A percentile compares a stretch with the other conserved stretches of the same genome.
phyloP scores from a whole-genome alignment of 345 rosid genomes.

The Sisymbrium altissimum region DNA sequence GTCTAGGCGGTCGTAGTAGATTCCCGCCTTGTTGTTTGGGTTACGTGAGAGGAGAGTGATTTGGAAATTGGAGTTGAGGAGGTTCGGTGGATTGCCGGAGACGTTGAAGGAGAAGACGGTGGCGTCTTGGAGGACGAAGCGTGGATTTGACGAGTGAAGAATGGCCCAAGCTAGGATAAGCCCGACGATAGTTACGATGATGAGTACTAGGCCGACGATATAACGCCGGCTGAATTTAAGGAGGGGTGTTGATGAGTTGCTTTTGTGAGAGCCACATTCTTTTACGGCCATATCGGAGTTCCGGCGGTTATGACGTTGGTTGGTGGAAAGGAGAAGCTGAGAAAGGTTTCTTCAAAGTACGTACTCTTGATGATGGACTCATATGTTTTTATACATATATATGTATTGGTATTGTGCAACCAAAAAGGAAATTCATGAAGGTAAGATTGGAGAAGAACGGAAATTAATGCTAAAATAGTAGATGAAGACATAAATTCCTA shows the following conservation, averaged over 20 bases:
- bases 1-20: slow-evolving; percentile 47
- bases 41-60: slow-evolving; percentile 63
- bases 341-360: not conserved
- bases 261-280: slow-evolving; percentile 42
- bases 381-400: not conserved
- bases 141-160: slow-evolving; percentile 67
- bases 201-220: slow-evolving; percentile 36
- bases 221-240: slow-evolving; percentile 11
- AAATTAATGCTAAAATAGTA: not conserved
- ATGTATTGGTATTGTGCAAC: not conserved
- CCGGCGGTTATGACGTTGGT: slow-evolving; percentile 2
- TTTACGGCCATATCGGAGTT: slow-evolving; percentile 43
- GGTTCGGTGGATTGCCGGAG: slow-evolving; percentile 46
- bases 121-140: slow-evolving; percentile 77
- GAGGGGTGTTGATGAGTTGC: not conserved
- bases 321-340: not conserved
- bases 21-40: slow-evolving; percentile 49
- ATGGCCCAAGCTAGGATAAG: slow-evolving; percentile 59
- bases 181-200: slow-evolving; percentile 38
- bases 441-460: not conserved
- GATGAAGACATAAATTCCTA: not conserved
- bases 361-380: not conserved
- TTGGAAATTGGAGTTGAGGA: slow-evolving; percentile 62
- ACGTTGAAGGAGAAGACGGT: slow-evolving; percentile 80
- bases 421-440: not conserved